Evolutionary conservation across 352 stramenopile genomes (phyloP).

Genomic region (Phytophthora tentaculata): DNA sequence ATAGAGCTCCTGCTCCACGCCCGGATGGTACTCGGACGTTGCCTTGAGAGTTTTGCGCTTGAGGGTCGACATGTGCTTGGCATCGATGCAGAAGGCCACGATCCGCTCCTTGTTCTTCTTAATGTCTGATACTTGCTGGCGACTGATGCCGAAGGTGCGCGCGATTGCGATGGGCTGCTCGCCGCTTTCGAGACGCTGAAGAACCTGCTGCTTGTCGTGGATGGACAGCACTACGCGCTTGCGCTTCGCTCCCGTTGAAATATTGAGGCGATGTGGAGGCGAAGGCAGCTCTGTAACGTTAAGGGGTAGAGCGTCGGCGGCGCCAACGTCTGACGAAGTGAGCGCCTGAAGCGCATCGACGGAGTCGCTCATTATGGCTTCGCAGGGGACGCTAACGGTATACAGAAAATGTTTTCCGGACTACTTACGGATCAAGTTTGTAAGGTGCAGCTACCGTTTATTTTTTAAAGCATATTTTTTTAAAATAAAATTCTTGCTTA

Average conservation of each 20-base stretch:
- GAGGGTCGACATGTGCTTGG: constrained; percentile 74
- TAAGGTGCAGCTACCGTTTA: too few relatives aligned
- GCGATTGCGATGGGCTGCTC: constrained; percentile 74
- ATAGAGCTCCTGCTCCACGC: constrained; percentile 85
- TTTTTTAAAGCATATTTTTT: background rate
- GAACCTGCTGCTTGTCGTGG: constrained; percentile 85
- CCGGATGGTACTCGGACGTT: constrained; percentile 73
- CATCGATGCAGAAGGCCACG: constrained; percentile 75
- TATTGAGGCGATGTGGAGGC: background rate
- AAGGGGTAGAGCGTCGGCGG: constrained; percentile 4
- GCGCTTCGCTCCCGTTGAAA: constrained; percentile 45
- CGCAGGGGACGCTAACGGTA: constrained; percentile 5
- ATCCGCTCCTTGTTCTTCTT: constrained; percentile 88
- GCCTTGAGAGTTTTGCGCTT: constrained; percentile 78
- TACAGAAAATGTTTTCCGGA: constrained; percentile 9
- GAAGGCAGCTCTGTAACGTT: background rate
- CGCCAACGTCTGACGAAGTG: background rate
- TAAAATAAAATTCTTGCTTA: background rate
- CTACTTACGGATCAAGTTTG: background rate
- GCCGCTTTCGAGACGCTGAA: constrained; percentile 70
- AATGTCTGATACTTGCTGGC: constrained; percentile 87
- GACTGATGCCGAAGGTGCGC: constrained; percentile 68
- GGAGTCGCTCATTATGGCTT: constrained; percentile 19
- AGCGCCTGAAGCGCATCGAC: background rate
- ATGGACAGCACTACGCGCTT: constrained; percentile 88